These are phyloP conservation scores for Pugionium cornutum DNA, from an alignment of 345 rosid genomes.

Conservation along the genomic window DNA sequence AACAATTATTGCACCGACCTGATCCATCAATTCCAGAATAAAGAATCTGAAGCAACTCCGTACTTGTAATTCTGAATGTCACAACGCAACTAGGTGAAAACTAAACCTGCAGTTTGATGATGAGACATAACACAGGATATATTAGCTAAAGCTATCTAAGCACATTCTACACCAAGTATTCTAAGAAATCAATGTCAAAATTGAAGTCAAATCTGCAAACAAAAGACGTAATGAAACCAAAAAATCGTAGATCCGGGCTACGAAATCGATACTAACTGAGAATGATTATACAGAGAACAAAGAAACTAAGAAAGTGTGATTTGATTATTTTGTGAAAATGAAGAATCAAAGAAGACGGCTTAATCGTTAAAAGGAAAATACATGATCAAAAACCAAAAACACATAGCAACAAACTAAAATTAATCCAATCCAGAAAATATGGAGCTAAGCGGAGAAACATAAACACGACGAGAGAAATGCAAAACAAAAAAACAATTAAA, in stretches of 20 bases:
- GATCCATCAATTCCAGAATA: conserved; percentile 49
- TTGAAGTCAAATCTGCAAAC: background rate
- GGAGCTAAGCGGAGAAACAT: conserved; percentile 7
- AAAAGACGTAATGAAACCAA: background rate
- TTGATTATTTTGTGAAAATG: conserved; percentile 14
- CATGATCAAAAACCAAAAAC: background rate
- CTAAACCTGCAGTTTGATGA: conserved; percentile 23
- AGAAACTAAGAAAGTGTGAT: background rate
- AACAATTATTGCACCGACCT: conserved; percentile 45
- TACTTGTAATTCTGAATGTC: background rate
- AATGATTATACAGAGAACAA: background rate
- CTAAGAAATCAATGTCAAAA: background rate
- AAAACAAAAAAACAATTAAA: background rate
- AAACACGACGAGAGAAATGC: background rate
- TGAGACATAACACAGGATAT: conserved; percentile 1
- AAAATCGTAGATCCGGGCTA: conserved; percentile 31
- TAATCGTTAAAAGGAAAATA: background rate
- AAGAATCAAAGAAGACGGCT: background rate
- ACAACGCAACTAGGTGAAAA: background rate
- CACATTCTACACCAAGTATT: conserved; percentile 11
- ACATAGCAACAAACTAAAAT: background rate
- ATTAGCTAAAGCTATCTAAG: background rate
- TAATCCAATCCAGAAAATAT: conserved; percentile 24
- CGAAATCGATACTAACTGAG: background rate
- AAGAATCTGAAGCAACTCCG: conserved; percentile 22